Percentiles rank a stretch among this genome's conserved stretches.
Conservation (phyloP, 352 stramenopile species). For the Thraustochytrium sp. region DNA sequence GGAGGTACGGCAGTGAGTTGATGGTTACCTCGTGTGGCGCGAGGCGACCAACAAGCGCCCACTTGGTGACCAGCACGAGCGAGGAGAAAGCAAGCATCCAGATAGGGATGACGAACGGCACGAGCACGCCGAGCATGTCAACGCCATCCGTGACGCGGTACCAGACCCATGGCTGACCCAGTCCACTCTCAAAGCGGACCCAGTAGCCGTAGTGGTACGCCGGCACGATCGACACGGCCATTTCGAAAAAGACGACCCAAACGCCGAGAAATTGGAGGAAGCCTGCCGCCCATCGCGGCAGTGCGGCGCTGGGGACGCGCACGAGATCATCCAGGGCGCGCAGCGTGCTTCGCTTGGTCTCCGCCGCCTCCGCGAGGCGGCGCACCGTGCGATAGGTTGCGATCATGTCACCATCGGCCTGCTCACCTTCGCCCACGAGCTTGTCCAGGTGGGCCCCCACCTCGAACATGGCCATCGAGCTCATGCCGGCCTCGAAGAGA, state of each 20-base stretch:
- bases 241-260: background rate
- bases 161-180: background rate
- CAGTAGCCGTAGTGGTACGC: background rate
- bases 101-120: background rate
- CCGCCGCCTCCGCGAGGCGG: background rate
- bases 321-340: background rate
- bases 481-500: background rate
- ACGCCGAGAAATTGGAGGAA: background rate
- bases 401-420: background rate
- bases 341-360: background rate
- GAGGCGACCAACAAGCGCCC: background rate
- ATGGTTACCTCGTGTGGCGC: background rate
- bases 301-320: background rate
- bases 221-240: background rate
- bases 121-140: background rate
- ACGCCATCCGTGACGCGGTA: background rate
- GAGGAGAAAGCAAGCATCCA: background rate
- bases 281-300: background rate
- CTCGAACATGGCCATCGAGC: background rate
- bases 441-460: background rate
- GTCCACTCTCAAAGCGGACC: background rate
- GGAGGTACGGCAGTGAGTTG: background rate
- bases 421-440: no score
- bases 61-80: background rate
- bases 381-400: background rate